Conservation (phyloP, 805 yeast species). For the Teunomyces cretensis region DNA sequence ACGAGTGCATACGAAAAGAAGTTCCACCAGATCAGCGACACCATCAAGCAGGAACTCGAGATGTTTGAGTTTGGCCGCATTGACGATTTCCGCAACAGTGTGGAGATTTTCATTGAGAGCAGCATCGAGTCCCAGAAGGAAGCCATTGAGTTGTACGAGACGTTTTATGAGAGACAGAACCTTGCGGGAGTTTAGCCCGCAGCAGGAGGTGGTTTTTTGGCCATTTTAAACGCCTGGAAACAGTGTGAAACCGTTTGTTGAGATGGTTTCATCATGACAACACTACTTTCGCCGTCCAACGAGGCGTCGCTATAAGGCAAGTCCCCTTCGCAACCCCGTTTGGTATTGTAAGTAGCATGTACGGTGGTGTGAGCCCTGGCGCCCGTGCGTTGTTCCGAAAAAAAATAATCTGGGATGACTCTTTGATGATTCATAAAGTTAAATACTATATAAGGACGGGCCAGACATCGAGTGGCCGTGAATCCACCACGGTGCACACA, state of each 20-base stretch:
- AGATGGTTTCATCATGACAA: no score
- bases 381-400: background rate
- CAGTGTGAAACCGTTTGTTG: no score
- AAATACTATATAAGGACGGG: no score
- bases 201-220: no score
- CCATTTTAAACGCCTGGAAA: no score
- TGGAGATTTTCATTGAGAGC: slow-evolving; percentile 87
- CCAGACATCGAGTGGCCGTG: no score
- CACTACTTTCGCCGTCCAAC: no score
- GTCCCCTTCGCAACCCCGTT: background rate
- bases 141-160: slow-evolving; percentile 82
- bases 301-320: no score
- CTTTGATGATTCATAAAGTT: background rate
- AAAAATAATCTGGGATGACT: background rate
- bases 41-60: slow-evolving; percentile 66
- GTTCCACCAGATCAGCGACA: slow-evolving; percentile 63
- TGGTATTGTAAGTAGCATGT: no score
- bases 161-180: slow-evolving; percentile 64
- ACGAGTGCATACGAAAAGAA: slow-evolving; percentile 53
- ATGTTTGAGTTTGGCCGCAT: slow-evolving; percentile 73
- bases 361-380: background rate
- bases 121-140: slow-evolving; percentile 93
- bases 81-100: slow-evolving; percentile 81
- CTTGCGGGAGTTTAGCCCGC: slow-evolving; percentile 10
- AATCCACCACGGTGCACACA: background rate